Conservation (phyloP, 1,139 yeast species). For the Eremothecium gossypii region DNA sequence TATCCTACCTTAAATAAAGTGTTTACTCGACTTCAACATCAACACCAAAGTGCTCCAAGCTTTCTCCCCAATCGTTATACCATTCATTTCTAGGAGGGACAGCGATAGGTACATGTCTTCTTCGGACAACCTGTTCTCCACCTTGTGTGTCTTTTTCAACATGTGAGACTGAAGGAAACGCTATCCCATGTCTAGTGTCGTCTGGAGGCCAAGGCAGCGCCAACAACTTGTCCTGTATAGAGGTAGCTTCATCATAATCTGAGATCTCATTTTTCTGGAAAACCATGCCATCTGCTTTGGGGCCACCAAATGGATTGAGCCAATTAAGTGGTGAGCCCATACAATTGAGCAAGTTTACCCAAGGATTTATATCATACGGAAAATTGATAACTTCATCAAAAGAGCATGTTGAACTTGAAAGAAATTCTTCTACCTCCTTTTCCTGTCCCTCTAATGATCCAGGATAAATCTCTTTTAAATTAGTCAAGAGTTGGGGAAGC, state of each 20-base stretch:
- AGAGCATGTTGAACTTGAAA: slow-evolving; percentile 9
- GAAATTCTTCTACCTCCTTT: slow-evolving; percentile 11
- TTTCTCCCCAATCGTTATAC: slow-evolving; percentile 77
- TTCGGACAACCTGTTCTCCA: slow-evolving; percentile 28
- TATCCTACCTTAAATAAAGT: slow-evolving; percentile 3
- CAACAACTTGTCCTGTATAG: slow-evolving; percentile 47
- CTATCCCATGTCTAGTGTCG: slow-evolving; percentile 36
- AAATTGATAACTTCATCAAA: slow-evolving; percentile 44
- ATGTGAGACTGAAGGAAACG: slow-evolving; percentile 1
- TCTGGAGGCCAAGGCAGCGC: slow-evolving; percentile 86
- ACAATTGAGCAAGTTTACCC: slow-evolving; percentile 41
- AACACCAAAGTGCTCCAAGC: slow-evolving; percentile 77
- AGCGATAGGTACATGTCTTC: slow-evolving; percentile 29
- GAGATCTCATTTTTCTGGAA: slow-evolving; percentile 46
- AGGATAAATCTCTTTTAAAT: slow-evolving; percentile 17
- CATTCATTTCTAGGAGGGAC: slow-evolving; percentile 41
- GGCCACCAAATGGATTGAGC: slow-evolving; percentile 59
- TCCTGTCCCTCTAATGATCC: slow-evolving; percentile 8
- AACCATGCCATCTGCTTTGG: slow-evolving; percentile 44
- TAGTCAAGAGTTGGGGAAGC: slow-evolving; percentile 19
- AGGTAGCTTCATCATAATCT: slow-evolving; percentile 28
- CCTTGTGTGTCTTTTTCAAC: slow-evolving; percentile 16
- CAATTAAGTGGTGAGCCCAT: slow-evolving; percentile 58
- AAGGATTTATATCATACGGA: slow-evolving; percentile 71
- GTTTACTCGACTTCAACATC: slow-evolving; percentile 54